Percentiles rank a stretch among this genome's conserved stretches.
These are phyloP conservation scores for Lentinula guzmanii DNA, from an alignment of 768 basidiomycete species.

Conservation along the genomic window DNA sequence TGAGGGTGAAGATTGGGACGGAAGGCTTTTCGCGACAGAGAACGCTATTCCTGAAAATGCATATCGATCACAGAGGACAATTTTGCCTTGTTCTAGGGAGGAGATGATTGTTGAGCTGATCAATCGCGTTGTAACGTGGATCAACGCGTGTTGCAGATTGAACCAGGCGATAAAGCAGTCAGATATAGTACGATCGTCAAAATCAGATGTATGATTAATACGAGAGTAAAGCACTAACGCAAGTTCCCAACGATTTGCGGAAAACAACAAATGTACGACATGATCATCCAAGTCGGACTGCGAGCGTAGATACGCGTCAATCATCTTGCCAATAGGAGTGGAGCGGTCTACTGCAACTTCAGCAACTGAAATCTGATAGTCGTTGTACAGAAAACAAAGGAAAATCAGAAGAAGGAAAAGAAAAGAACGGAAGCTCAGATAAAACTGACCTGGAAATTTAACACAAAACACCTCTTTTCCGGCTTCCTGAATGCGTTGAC, in stretches of 20 bases:
- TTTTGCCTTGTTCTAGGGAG: conserved; percentile 56
- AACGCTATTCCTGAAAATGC: conserved; percentile 97
- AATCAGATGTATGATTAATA: conserved; percentile 6
- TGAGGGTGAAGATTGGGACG: conserved; percentile 33
- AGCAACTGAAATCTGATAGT: background rate
- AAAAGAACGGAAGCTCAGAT: background rate
- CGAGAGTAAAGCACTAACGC: conserved; percentile 45
- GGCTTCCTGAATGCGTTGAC: conserved; percentile 41
- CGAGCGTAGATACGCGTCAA: conserved; percentile 85
- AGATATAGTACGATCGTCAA: background rate
- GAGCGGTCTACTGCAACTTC: conserved; percentile 66
- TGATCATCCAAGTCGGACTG: conserved; percentile 85
- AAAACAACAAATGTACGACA: conserved; percentile 90
- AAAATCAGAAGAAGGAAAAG: background rate
- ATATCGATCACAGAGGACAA: conserved; percentile 87
- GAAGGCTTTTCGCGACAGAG: conserved; percentile 61
- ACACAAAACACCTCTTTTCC: conserved; percentile 48
- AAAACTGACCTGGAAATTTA: conserved; percentile 82
- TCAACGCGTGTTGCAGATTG: background rate
- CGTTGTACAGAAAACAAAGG: background rate
- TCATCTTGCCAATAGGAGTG: conserved; percentile 87
- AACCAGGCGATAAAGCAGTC: background rate
- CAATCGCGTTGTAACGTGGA: background rate
- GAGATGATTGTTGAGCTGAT: background rate
- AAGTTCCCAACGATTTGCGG: conserved; percentile 96